These are phyloP conservation scores for Paramyrothecium sp. DNA, from an alignment of 2,329 filamentous ascomycete species.

Conservation along the genomic window DNA sequence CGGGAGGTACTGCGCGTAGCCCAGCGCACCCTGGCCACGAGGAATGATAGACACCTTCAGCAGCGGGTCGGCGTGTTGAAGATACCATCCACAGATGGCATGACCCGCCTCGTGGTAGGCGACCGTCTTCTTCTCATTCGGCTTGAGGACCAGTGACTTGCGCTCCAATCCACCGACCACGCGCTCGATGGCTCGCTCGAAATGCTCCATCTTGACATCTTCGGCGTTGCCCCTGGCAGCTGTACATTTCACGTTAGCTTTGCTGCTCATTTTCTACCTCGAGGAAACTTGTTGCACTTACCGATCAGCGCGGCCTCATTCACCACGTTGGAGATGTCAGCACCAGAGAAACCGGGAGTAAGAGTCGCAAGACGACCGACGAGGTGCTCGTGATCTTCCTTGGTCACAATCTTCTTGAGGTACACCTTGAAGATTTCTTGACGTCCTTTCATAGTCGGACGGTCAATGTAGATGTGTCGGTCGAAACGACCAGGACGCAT, in stretches of 20 bases:
- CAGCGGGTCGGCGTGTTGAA: conserved; percentile 92
- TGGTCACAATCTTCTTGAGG: conserved; percentile 89
- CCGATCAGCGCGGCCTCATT: conserved; percentile 97
- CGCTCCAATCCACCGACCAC: conserved; percentile 96
- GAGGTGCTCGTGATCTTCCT: conserved; percentile 84
- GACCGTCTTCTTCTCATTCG: conserved; percentile 91
- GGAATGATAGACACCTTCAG: conserved; percentile 99
- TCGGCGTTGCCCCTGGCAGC: conserved; percentile 81
- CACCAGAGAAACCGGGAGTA: conserved; percentile 94
- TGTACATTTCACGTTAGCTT: conserved; percentile 34
- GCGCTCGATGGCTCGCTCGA: conserved; percentile 96
- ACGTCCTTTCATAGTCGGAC: conserved; percentile 93
- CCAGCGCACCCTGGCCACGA: conserved; percentile 86
- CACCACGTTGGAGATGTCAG: conserved; percentile 97
- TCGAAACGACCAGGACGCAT: conserved; percentile 98
- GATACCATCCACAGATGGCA: conserved; percentile 97
- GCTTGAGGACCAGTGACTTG: conserved; percentile 91
- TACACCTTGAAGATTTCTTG: conserved; percentile 97
- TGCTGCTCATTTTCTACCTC: not conserved
- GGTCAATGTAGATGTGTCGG: conserved; percentile 91
- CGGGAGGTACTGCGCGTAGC: conserved; percentile 97
- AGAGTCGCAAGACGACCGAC: conserved; percentile 86
- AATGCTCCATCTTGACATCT: conserved; percentile 83
- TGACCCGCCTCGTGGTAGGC: conserved; percentile 98
- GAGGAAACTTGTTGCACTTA: conserved; percentile 48